Percentiles rank a stretch among this genome's conserved stretches.
These are phyloP conservation scores for Xerocomellus chrysenteron DNA, from an alignment of 768 basidiomycete species.

Conservation along the genomic window DNA sequence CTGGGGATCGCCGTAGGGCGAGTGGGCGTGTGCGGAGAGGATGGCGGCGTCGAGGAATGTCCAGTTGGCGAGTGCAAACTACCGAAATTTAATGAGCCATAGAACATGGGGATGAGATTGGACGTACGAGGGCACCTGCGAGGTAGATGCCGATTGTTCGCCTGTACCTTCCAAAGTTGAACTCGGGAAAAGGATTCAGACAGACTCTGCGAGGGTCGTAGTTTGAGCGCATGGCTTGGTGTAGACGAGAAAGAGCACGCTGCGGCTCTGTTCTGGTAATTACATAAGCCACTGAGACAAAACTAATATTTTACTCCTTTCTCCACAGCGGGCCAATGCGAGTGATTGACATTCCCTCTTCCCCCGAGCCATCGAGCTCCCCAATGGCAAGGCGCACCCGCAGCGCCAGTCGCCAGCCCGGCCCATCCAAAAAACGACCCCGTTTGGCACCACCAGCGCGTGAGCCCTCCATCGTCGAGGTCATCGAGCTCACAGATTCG, in stretches of 20 bases:
- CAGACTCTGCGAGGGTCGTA: conserved; percentile 90
- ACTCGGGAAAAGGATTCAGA: conserved; percentile 79
- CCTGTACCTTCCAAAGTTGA: conserved; percentile 73
- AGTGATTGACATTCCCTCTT: conserved; percentile 28
- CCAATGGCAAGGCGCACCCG: conserved; percentile 16
- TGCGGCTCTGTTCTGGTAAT: neutral
- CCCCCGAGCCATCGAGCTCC: conserved; percentile 18
- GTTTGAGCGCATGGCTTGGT: conserved; percentile 43
- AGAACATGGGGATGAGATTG: neutral
- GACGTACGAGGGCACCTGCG: conserved; percentile 85
- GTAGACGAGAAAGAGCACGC: neutral
- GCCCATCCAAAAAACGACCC: conserved; percentile 15
- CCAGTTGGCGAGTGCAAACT: conserved; percentile 97
- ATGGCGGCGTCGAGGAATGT: conserved; percentile 92
- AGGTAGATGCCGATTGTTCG: conserved; percentile 86
- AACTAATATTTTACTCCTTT: neutral
- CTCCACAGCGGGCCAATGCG: conserved; percentile 12
- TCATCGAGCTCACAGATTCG: conserved; percentile 56
- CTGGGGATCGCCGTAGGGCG: conserved; percentile 70
- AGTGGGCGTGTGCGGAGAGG: conserved; percentile 80
- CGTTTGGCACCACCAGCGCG: neutral
- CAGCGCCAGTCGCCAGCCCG: conserved; percentile 21
- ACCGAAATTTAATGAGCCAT: neutral
- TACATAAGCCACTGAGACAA: conserved; percentile 14
- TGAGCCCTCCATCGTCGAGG: conserved; percentile 20